These are phyloP conservation scores for Cupressus sempervirens DNA, from an alignment of 75 land plant genomes.

Conservation along the genomic window DNA sequence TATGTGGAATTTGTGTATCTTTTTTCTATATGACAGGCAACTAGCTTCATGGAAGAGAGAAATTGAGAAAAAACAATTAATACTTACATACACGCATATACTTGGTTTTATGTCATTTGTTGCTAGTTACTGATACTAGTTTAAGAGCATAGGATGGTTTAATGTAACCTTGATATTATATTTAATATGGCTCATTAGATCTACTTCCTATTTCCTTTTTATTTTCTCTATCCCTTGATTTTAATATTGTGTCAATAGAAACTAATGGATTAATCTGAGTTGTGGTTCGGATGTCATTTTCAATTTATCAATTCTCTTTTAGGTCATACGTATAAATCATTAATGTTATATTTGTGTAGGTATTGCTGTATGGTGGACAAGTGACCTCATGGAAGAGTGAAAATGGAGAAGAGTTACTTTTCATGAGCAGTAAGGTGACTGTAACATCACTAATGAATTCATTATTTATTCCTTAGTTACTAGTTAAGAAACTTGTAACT, in stretches of 20 bases:
- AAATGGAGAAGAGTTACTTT: constrained; percentile 80
- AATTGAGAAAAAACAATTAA: constrained; percentile 37
- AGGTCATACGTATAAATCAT: not conserved
- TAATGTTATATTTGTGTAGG: constrained; percentile 28
- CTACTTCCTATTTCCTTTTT: not conserved
- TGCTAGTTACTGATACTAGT: no score
- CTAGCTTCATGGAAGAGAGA: constrained; percentile 77
- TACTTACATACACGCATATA: not conserved
- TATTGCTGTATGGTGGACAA: no score
- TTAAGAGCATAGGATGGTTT: no score
- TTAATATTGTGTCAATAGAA: not conserved
- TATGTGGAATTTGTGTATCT: not conserved
- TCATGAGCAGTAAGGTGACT: constrained; percentile 68
- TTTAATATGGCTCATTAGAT: not conserved
- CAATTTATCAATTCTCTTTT: not conserved
- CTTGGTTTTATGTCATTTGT: not conserved
- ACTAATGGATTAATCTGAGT: not conserved
- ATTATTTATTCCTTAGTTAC: not conserved
- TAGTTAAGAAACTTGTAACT: no score
- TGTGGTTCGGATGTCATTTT: not conserved
- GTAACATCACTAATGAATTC: not conserved
- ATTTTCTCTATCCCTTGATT: not conserved
- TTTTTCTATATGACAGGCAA: constrained; percentile 61
- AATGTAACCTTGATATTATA: no score
- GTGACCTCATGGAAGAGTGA: no score